Percentiles rank a stretch among this genome's conserved stretches.
These are phyloP conservation scores for Calonectria naviculata DNA, from an alignment of 2,329 filamentous ascomycete genomes.

Conservation along the genomic window DNA sequence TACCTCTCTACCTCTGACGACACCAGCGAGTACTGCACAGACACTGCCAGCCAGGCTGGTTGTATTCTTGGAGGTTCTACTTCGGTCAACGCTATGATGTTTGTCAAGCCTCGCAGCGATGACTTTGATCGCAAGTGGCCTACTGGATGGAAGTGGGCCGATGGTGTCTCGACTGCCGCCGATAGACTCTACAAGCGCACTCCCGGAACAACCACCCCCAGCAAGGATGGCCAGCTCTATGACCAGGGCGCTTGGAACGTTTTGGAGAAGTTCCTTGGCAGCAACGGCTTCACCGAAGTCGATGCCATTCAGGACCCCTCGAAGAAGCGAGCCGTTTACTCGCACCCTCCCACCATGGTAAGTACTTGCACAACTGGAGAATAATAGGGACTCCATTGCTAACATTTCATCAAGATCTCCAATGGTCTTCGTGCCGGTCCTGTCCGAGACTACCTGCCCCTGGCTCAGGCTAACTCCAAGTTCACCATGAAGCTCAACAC, in stretches of 20 bases:
- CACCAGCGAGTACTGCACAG: slow-evolving; percentile 71
- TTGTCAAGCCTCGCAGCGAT: slow-evolving; percentile 72
- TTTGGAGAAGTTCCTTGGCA: slow-evolving; percentile 67
- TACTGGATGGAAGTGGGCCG: slow-evolving; percentile 71
- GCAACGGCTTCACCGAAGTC: slow-evolving; percentile 72
- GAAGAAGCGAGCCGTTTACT: slow-evolving; percentile 73
- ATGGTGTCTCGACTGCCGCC: slow-evolving; percentile 69
- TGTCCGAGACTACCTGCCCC: slow-evolving; percentile 76
- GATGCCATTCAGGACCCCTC: slow-evolving; percentile 69
- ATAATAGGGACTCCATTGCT: background rate
- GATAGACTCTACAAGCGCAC: slow-evolving; percentile 75
- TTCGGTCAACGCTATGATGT: slow-evolving; percentile 75
- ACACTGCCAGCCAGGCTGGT: slow-evolving; percentile 79
- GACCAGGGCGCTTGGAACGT: slow-evolving; percentile 74
- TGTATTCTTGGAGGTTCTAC: slow-evolving; percentile 77
- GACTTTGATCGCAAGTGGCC: slow-evolving; percentile 83
- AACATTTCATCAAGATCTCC: slow-evolving; percentile 65
- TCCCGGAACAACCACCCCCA: slow-evolving; percentile 75
- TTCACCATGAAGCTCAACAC: slow-evolving; percentile 76
- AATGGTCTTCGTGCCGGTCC: slow-evolving; percentile 76
- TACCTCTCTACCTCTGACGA: slow-evolving; percentile 74
- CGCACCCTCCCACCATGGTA: slow-evolving; percentile 62
- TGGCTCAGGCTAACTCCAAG: slow-evolving; percentile 68
- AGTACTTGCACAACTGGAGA: background rate
- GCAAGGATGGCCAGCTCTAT: slow-evolving; percentile 74